phyloP scores from a whole-genome alignment of 2,329 filamentous ascomycete species.

The Shiraia bambusicola region DNA sequence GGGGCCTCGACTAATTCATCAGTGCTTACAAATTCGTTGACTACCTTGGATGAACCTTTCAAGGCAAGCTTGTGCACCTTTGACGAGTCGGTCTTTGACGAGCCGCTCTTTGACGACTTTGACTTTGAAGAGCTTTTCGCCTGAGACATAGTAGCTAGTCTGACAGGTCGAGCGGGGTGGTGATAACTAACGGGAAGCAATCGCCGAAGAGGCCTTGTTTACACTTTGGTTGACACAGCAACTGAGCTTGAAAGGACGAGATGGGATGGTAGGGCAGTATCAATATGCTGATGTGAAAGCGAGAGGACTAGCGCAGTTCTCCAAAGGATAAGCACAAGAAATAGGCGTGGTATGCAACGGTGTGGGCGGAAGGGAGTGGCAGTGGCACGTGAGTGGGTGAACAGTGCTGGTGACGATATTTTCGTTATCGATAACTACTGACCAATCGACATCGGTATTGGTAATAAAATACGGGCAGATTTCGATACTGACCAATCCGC shows the following conservation, averaged over 20 bases:
- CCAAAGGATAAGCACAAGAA: neutral
- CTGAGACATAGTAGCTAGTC: slow-evolving; percentile 30
- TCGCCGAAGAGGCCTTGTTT: slow-evolving; percentile 23
- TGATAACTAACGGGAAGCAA: slow-evolving; percentile 1
- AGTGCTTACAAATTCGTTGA: slow-evolving; percentile 87
- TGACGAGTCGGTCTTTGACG: slow-evolving; percentile 65
- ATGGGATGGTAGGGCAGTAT: neutral
- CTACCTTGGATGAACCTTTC: slow-evolving; percentile 80
- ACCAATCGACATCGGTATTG: too few species aligned
- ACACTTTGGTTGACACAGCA: slow-evolving; percentile 34
- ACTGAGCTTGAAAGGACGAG: slow-evolving; percentile 10
- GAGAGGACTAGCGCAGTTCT: neutral
- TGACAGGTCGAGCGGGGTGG: slow-evolving; percentile 5
- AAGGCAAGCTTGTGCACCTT: slow-evolving; percentile 94
- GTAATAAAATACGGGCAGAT: too few species aligned
- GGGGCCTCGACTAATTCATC: neutral
- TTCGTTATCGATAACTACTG: too few species aligned
- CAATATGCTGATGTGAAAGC: neutral
- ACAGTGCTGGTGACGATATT: too few species aligned
- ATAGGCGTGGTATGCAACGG: neutral
- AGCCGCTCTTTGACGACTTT: slow-evolving; percentile 52
- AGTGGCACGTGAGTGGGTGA: too few species aligned
- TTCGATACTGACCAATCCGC: too few species aligned
- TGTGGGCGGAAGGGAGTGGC: slow-evolving; percentile 1
- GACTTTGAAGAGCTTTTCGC: slow-evolving; percentile 34